phyloP scores from a whole-genome alignment of 164 flowering plant species.

The Nelumbo lutea region DNA sequence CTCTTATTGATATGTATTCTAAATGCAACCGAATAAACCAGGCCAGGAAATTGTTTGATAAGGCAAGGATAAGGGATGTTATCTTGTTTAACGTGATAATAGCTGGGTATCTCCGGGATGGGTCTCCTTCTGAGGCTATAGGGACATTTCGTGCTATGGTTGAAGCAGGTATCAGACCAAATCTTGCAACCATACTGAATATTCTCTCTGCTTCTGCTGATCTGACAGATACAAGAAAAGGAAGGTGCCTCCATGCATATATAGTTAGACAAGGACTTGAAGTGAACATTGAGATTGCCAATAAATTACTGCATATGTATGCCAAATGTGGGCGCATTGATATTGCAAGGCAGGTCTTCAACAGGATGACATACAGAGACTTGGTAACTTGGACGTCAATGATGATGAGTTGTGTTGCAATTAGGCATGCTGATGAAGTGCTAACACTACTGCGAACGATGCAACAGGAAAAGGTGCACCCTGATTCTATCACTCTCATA shows the following conservation, averaged over 20 bases:
- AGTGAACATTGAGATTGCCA: constrained; percentile 31
- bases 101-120: constrained; percentile 35
- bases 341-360: constrained; percentile 36
- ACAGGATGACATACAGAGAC: constrained; percentile 35
- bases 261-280: constrained; percentile 34
- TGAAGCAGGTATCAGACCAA: constrained; percentile 29
- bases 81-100: constrained; percentile 41
- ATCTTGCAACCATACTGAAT: constrained; percentile 29
- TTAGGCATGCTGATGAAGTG: constrained; percentile 39
- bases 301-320: constrained; percentile 48
- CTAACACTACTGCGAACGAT: constrained; percentile 33
- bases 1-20: constrained; percentile 53
- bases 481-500: constrained; percentile 36
- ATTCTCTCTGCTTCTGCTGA: constrained; percentile 35
- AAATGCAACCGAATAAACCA: constrained; percentile 29
- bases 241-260: constrained; percentile 44
- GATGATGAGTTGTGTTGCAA: constrained; percentile 41
- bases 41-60: constrained; percentile 34
- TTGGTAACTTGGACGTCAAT: constrained; percentile 57
- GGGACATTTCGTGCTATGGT: constrained; percentile 27
- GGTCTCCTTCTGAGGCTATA: constrained; percentile 25
- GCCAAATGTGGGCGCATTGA: constrained; percentile 38
- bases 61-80: constrained; percentile 26
- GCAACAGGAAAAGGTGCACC: constrained; percentile 26
- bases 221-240: constrained; percentile 26